Evolutionary conservation across 345 rosid genomes (phyloP), one percentile per base, ranked within the genome.

Genomic region (Arabidopsis arenosa): DNA sequence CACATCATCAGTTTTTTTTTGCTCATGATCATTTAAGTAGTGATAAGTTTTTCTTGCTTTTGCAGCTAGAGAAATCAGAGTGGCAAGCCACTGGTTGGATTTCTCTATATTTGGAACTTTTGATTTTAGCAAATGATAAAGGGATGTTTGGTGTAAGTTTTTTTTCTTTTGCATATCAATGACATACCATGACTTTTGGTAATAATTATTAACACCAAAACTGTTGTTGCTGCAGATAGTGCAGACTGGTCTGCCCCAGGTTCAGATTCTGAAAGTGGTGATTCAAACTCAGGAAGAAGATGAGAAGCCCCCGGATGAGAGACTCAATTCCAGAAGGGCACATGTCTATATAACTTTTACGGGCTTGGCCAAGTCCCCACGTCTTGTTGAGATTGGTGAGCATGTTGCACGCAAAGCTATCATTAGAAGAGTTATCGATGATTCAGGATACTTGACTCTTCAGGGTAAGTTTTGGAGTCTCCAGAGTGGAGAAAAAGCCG

Each of bases 11-110:
- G 35, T 63, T 63, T 63, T 45, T 26, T 45, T 45, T 45, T 30
- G 3, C 26, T n/a, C 55, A 40, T 40, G 15, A 59, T 36, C 64
- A 35, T 5, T 39, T 39, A 59, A 36, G 14, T 41, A 60, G 13
- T n/a, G 32, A 28, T 28, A 28, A 39, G 35, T 39, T 61, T 39
- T 61, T 40, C 18, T 13, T 64, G 54, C 28, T 45, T 64, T 64
- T 64, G 14, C 28, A 64, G 68, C 8, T 66, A 8, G 4, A 15
- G 30, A 1, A 17, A 48, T 65, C 45, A 17, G 45, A 66, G 44
- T 49, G 58, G 70, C 12, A 2, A 17, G 30, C 15, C 17, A 17
- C 1, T 6, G 33, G 7, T 33, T 66, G 58, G 58, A 66, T 66
- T 66, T 2, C 2, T 33, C 43, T 49, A 1, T 49, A 66, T 48